phyloP scores from a whole-genome alignment of 163 green algal genomes.

The Scenedesmus sp. region DNA sequence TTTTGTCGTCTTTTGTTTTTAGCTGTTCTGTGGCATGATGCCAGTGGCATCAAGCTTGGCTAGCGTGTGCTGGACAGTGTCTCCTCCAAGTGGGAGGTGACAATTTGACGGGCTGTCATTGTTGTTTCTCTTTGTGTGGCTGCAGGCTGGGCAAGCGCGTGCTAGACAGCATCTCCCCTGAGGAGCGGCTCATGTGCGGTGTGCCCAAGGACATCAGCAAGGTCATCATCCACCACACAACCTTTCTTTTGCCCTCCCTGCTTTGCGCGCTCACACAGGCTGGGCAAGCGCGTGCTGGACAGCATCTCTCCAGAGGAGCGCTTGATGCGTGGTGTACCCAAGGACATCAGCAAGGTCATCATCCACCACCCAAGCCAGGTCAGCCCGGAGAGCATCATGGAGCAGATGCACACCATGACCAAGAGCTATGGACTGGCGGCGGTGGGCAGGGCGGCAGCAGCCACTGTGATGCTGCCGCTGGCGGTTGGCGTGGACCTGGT shows the following conservation, averaged over 20 bases:
- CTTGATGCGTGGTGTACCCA: constrained; percentile 50
- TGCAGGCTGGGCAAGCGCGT: constrained; percentile 6
- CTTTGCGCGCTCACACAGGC: neutral
- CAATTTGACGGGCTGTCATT: constrained; percentile 19
- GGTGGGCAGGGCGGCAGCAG: constrained; percentile 42
- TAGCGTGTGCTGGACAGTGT: constrained; percentile 44
- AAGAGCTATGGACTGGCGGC: constrained; percentile 50
- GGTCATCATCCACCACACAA: constrained; percentile 52
- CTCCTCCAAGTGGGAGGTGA: constrained; percentile 42
- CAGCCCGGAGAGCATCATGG: constrained; percentile 36
- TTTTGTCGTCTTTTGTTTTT: no score
- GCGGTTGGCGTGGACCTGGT: constrained; percentile 58
- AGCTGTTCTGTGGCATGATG: no score
- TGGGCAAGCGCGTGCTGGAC: constrained; percentile 50
- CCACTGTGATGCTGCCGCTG: constrained; percentile 57
- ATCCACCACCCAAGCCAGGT: constrained; percentile 53
- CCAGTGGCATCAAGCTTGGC: constrained; percentile 2
- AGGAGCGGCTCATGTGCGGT: constrained; percentile 56
- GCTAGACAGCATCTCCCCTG: constrained; percentile 21
- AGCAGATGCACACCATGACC: constrained; percentile 51
- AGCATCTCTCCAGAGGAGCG: constrained; percentile 53
- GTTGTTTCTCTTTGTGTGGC: constrained; percentile 36
- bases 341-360: constrained; percentile 51
- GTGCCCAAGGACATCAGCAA: constrained; percentile 51
- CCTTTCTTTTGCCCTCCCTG: no score